Conservation (phyloP, 2,329 filamentous ascomycete genomes). For the Basipetospora chlamydospora region DNA sequence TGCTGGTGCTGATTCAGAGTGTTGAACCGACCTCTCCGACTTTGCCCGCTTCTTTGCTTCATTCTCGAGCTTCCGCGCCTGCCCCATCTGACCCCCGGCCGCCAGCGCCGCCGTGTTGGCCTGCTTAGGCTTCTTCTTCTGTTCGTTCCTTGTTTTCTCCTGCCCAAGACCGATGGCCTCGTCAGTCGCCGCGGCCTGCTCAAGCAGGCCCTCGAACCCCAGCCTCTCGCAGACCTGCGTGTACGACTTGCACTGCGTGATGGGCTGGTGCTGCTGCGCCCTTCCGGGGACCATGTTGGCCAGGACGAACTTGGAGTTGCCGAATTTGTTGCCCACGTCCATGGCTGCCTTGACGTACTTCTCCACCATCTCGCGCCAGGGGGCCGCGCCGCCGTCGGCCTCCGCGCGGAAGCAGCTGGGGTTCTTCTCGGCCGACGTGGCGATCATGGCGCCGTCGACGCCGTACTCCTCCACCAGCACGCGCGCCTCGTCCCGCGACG, state of each 20-base stretch:
- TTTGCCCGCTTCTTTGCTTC: constrained; percentile 14
- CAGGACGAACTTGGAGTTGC: constrained; percentile 87
- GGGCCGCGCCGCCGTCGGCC: constrained; percentile 52
- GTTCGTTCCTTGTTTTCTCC: constrained; percentile 23
- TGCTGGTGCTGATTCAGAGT: too few species aligned
- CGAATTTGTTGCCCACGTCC: constrained; percentile 70
- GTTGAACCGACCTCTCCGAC: neutral
- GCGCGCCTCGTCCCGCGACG: constrained; percentile 55
- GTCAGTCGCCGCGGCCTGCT: constrained; percentile 53
- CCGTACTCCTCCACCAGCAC: constrained; percentile 61
- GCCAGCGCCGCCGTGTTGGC: constrained; percentile 27
- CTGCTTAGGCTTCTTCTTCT: constrained; percentile 16
- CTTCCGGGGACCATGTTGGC: constrained; percentile 78
- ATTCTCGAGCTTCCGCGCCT: constrained; percentile 18
- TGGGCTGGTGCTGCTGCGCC: constrained; percentile 38
- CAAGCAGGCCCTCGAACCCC: constrained; percentile 46
- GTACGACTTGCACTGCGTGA: constrained; percentile 59
- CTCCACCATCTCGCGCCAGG: constrained; percentile 65
- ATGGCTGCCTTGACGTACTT: constrained; percentile 61
- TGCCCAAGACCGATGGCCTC: constrained; percentile 42
- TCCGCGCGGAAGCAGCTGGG: constrained; percentile 67
- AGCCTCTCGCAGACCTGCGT: constrained; percentile 51
- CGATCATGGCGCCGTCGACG: constrained; percentile 96
- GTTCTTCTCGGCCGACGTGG: constrained; percentile 81
- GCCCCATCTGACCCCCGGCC: constrained; percentile 31